phyloP scores from a whole-genome alignment of 805 yeast genomes.

The Monosporozyma servazzii region DNA sequence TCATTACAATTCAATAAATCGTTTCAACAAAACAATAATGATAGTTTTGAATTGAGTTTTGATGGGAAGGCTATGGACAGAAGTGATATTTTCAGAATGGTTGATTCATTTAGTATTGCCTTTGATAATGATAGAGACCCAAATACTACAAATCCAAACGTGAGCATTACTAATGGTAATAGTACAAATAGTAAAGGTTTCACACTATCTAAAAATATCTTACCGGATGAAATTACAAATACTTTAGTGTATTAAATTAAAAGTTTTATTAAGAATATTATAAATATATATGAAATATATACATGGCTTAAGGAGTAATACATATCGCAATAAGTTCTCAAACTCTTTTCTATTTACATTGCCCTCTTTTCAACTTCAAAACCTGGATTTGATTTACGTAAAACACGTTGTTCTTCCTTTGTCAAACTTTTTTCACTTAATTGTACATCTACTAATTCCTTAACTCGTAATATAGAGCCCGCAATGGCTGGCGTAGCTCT shows the following conservation, averaged over 20 bases:
- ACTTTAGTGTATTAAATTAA: not conserved
- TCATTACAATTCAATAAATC: not conserved
- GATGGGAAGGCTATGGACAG: slow-evolving; percentile 40
- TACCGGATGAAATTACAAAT: slow-evolving; percentile 13
- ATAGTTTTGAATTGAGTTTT: slow-evolving; percentile 35
- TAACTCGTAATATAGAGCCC: slow-evolving; percentile 72
- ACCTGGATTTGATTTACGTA: slow-evolving; percentile 59
- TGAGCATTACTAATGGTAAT: slow-evolving; percentile 1
- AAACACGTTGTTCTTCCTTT: slow-evolving; percentile 41
- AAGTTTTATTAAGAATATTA: not conserved
- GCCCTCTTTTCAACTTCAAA: slow-evolving; percentile 36
- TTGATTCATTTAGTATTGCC: slow-evolving; percentile 32
- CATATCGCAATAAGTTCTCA: not conserved
- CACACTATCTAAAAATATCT: slow-evolving; percentile 4
- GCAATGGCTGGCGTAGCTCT: slow-evolving; percentile 70
- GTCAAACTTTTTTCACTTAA: slow-evolving; percentile 48
- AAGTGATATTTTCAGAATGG: slow-evolving; percentile 34
- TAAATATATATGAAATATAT: slow-evolving; percentile 1
- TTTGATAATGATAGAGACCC: slow-evolving; percentile 27
- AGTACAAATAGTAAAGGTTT: not conserved
- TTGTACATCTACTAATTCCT: slow-evolving; percentile 80
- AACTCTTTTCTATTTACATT: not conserved
- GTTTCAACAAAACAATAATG: slow-evolving; percentile 9
- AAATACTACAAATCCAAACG: not conserved
- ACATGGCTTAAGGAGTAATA: not conserved